phyloP scores from a whole-genome alignment of 140 eudicot genomes.

The Eryngium alpinum region DNA sequence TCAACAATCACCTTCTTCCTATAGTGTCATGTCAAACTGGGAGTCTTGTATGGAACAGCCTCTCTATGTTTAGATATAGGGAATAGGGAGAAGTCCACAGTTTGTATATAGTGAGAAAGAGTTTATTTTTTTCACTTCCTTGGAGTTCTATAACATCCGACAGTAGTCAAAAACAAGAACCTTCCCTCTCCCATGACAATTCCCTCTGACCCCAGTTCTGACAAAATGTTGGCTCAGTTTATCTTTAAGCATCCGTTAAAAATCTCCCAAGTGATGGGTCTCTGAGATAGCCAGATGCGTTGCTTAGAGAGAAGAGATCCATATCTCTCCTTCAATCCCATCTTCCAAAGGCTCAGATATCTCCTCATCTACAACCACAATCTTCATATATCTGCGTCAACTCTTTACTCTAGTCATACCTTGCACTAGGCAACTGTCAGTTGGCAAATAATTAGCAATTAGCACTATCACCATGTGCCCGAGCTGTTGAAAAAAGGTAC shows the following conservation, averaged over 20 bases:
- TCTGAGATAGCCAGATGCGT: conserved; percentile 57
- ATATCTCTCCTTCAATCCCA: conserved; percentile 74
- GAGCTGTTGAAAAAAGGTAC: conserved; percentile 75
- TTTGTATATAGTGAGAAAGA: conserved; percentile 71
- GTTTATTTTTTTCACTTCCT: conserved; percentile 15
- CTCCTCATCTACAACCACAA: conserved; percentile 58
- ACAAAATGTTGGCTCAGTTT: conserved; percentile 35
- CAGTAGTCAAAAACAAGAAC: conserved; percentile 48
- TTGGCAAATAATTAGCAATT: conserved; percentile 26
- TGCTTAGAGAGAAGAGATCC: conserved; percentile 73
- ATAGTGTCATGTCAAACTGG: too few species aligned
- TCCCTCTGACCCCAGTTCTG: conserved; percentile 68
- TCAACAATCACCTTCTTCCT: too few species aligned
- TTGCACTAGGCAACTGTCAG: conserved; percentile 63
- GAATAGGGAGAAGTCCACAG: too few species aligned
- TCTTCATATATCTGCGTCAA: conserved; percentile 37
- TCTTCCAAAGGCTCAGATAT: conserved; percentile 49
- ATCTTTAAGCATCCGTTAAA: conserved; percentile 37
- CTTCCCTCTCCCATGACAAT: conserved; percentile 51
- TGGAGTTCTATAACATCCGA: conserved; percentile 44
- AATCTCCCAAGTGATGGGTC: conserved; percentile 47
- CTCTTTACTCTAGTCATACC: conserved; percentile 32
- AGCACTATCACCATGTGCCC: conserved; percentile 39
- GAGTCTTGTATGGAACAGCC: too few species aligned
- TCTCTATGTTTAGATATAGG: too few species aligned